Evolutionary conservation across 805 yeast species (phyloP).

Genomic region (Candida yuanshanica): DNA sequence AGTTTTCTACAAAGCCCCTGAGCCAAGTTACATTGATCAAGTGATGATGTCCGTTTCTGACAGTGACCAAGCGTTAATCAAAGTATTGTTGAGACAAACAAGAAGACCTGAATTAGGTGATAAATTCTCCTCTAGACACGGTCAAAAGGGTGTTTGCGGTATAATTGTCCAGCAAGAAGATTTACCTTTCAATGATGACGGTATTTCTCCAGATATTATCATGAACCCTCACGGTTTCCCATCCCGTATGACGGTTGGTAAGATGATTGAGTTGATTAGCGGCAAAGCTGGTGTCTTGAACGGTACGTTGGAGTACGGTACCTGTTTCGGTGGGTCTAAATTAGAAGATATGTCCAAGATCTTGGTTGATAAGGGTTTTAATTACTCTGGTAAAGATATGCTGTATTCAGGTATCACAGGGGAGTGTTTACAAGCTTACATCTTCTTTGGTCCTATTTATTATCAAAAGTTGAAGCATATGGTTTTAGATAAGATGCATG

Average conservation of each 20-base stretch:
- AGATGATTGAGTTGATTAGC: slow-evolving; percentile 92
- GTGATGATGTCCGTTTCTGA: slow-evolving; percentile 97
- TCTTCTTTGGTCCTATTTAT: slow-evolving; percentile 97
- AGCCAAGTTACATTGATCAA: slow-evolving; percentile 91
- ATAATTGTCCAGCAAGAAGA: slow-evolving; percentile 96
- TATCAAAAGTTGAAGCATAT: slow-evolving; percentile 97
- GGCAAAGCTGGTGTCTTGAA: slow-evolving; percentile 97
- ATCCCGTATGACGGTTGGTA: slow-evolving; percentile 99
- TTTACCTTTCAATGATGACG: slow-evolving; percentile 90
- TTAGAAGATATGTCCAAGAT: slow-evolving; percentile 91
- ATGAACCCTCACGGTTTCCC: slow-evolving; percentile 99
- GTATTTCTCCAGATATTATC: slow-evolving; percentile 90
- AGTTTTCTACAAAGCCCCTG: slow-evolving; percentile 88
- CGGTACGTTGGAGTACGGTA: slow-evolving; percentile 90
- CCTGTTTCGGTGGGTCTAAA: slow-evolving; percentile 98
- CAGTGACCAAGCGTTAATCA: slow-evolving; percentile 89
- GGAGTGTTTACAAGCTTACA: slow-evolving; percentile 93
- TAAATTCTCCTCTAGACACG: slow-evolving; percentile 95
- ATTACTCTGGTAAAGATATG: slow-evolving; percentile 96
- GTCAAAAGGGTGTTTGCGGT: slow-evolving; percentile 99
- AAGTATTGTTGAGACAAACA: slow-evolving; percentile 88
- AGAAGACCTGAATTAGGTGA: slow-evolving; percentile 98
- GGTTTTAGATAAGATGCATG: slow-evolving; percentile 99
- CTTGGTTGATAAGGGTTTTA: slow-evolving; percentile 85
- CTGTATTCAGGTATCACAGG: slow-evolving; percentile 96